phyloP scores from a whole-genome alignment of 192 early-diverging fungal species.

The Coemansia sp. region DNA sequence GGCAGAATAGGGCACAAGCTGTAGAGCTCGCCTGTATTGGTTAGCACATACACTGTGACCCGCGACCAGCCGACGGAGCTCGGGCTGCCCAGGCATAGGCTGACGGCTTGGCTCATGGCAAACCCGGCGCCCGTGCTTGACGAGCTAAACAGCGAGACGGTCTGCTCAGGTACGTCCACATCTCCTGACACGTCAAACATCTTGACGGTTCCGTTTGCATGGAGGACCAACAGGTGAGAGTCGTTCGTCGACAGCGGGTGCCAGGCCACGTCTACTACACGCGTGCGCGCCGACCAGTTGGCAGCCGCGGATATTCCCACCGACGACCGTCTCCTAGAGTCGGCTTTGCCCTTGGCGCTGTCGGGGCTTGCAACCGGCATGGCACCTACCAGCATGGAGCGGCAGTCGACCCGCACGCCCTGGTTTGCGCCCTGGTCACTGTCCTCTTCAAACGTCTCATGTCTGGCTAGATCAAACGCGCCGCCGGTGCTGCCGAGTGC shows the following conservation, averaged over 20 bases:
- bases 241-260: conserved; percentile 75
- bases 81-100: conserved; percentile 54
- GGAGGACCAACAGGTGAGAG: conserved; percentile 72
- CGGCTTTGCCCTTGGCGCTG: neutral
- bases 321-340: conserved; percentile 14
- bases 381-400: conserved; percentile 34
- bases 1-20: conserved; percentile 82
- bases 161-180: conserved; percentile 69
- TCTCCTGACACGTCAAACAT: conserved; percentile 73
- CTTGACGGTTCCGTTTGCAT: conserved; percentile 65
- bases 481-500: conserved; percentile 18
- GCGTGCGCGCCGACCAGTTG: conserved; percentile 41
- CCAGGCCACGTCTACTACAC: conserved; percentile 74
- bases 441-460: conserved; percentile 7
- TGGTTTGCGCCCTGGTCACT: neutral
- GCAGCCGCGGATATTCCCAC: conserved; percentile 19
- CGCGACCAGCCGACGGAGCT: conserved; percentile 65
- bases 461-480: conserved; percentile 37
- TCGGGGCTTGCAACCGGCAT: conserved; percentile 1
- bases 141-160: conserved; percentile 32
- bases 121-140: conserved; percentile 16
- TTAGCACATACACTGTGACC: conserved; percentile 70
- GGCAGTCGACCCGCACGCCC: conserved; percentile 37
- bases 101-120: conserved; percentile 45
- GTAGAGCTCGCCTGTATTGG: conserved; percentile 72